Base-by-base conservation (phyloP, 306 rosid species). In the Ceratonia siliqua region DNA sequence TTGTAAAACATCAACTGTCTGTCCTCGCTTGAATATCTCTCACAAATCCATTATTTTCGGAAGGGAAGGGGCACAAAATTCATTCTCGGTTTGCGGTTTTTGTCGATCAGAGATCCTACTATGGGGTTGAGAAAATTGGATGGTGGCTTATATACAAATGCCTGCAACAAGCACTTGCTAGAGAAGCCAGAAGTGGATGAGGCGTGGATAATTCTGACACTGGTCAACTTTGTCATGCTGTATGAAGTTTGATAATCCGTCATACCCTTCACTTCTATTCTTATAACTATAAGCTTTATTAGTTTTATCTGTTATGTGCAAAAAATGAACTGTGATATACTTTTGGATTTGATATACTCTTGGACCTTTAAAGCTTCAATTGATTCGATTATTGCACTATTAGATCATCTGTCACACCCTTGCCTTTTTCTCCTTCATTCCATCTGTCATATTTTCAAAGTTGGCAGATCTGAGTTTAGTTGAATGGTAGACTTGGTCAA, bases 111-210 rank as follows among this genome's bases (percentile, higher is more conserved):
- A 32, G 52, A 17, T 24, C 53, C 33, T 10, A 65, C 64, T 50
- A 27, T 41, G 42, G 18, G 72, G 33, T 38, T 78, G 65, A 42
- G 61, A 5, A 43, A 63, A 30, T 53, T 70, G 50, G 49, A 41
- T 71, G 15, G 25, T 21, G 30, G 62, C 28, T 32, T 36, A 22
- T 63, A 73, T 39, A 3, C 46, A 14, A 50, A 10, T 22, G 18
- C 76, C 22, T 66, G 39, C 52, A 17, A 41, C n/a, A 63, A 38
- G 38, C 5, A 9, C 28, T 15, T 61, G 72, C 25, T 10, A 38
- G 41, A 27, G 67, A 39, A 72, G 30, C 42, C 43, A 56, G 42
- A 0, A 9, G 74, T 43, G 17, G 59, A 67, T 65, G 24, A 41
- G 38, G 52, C 17, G n/a, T 46, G 57, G 7, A 59, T 62, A 54